Base-by-base conservation (phyloP, 179 eudicot genomes). In the Heliamphora ciliata region DNA sequence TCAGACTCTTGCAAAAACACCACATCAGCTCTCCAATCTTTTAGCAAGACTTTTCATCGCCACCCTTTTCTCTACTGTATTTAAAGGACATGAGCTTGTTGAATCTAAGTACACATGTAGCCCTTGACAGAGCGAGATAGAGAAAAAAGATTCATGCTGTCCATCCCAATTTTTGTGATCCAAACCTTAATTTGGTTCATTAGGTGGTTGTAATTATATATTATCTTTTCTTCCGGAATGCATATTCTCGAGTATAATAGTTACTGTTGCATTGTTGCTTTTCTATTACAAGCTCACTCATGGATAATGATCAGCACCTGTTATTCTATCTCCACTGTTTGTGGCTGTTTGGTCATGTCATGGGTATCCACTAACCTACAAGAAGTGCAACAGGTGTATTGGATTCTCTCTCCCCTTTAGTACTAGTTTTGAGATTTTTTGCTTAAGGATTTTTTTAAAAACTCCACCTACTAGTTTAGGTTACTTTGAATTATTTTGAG, bases 231-330 rank as follows among this genome's bases (percentile, higher is more conserved):
- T 14, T 44, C 46, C n/a, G 52, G 51, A 11, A 69, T 46, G 74
- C 8, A 69, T 69, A 69, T 46, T 69, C 74, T 69, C 18, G 15
- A 69, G 74, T 51, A 69, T 69, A 14, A 69, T 46, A 69, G 52
- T 69, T 69, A 50, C 74, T n/a, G 46, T 69, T 44, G 74, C 1
- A 51, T 14, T 69, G 51, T 48, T 50, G 52, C 74, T 69, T 69
- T 51, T 69, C 74, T 69, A 15, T 69, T 46, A 8, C 74, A 46
- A 46, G 74, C 74, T 44, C 74, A 69, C 17, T 2, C 51, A 14
- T 31, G 40, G 40, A 31, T 69, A 8, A 69, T 47, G 52, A 69
- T 69, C 14, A 69, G 51, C 8, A 15, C 52, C 46, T 44, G 7
- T 14, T 46, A 69, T 69, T 69, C 52, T 44, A 6, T 69, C 18